Percentiles rank a stretch among this genome's conserved stretches.
phyloP scores from a whole-genome alignment of 1,284 basidiomycete species.

The Tremellales sp. region DNA sequence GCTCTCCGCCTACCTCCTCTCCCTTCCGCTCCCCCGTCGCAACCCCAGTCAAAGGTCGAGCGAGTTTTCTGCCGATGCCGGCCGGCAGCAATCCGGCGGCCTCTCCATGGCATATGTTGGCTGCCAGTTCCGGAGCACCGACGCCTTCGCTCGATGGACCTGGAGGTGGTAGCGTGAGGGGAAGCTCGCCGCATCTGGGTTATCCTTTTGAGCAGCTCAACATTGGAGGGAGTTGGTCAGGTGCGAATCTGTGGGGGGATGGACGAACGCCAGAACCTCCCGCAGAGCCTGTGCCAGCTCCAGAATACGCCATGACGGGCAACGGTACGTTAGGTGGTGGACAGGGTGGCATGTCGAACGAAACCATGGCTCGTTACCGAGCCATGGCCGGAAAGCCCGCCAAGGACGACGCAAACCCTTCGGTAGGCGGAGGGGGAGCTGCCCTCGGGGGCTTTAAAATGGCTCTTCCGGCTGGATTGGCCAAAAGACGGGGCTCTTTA shows the following conservation, averaged over 20 bases:
- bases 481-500: conserved; percentile 21
- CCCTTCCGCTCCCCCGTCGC: too few relatives aligned
- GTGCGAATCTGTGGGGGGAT: conserved; percentile 29
- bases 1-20: too few relatives aligned
- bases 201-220: conserved; percentile 47
- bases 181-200: conserved; percentile 43
- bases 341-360: not conserved
- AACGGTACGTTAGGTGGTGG: not conserved
- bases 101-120: conserved; percentile 47
- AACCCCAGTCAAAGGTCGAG: too few relatives aligned
- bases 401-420: not conserved
- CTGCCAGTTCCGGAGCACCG: conserved; percentile 46
- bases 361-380: conserved; percentile 1
- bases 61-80: too few relatives aligned
- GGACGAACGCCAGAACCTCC: not conserved
- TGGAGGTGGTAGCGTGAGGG: conserved; percentile 22
- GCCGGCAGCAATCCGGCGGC: too few relatives aligned
- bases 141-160: conserved; percentile 46
- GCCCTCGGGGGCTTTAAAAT: conserved; percentile 4
- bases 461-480: conserved; percentile 17
- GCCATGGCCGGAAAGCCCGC: conserved; percentile 3
- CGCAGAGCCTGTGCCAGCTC: too few relatives aligned
- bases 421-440: too few relatives aligned
- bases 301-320: too few relatives aligned
- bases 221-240: conserved; percentile 40